A percentile compares a stretch with the other conserved stretches of the same genome.
Conservation (phyloP, 352 stramenopile species). For the Globisporangium ultimum region DNA sequence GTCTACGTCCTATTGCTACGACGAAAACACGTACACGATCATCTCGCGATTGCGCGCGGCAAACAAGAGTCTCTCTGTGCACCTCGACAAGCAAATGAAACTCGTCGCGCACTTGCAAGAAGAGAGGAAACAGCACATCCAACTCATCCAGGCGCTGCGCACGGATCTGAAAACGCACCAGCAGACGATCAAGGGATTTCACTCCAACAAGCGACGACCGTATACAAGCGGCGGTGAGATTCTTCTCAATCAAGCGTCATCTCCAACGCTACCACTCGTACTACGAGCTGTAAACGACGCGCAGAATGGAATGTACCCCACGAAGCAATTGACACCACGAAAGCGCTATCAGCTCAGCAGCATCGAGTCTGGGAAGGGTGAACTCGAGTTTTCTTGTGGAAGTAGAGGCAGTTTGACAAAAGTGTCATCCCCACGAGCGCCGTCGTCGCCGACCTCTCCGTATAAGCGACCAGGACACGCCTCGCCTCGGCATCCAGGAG, state of each 20-base stretch:
- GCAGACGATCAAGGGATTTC: conserved; percentile 38
- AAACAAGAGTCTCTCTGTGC: conserved; percentile 41
- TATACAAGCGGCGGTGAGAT: conserved; percentile 1
- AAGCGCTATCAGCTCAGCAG: too few relatives aligned
- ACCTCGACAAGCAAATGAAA: conserved; percentile 56
- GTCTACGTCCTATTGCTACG: conserved; percentile 21
- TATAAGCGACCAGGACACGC: not conserved
- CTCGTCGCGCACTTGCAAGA: conserved; percentile 35
- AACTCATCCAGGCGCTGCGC: conserved; percentile 36
- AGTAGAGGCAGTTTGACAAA: not conserved
- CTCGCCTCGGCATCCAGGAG: conserved; percentile 1
- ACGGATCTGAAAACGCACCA: conserved; percentile 43
- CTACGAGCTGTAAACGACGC: not conserved
- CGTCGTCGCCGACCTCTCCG: conserved; percentile 1
- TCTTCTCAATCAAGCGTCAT: not conserved
- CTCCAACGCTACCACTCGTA: conserved; percentile 8
- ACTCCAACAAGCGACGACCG: conserved; percentile 6
- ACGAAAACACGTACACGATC: conserved; percentile 53
- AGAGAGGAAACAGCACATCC: conserved; percentile 48
- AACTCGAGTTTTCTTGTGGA: too few relatives aligned
- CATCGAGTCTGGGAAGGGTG: too few relatives aligned
- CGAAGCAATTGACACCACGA: too few relatives aligned
- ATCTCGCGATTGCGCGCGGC: conserved; percentile 40
- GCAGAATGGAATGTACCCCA: not conserved
- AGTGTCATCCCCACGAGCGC: not conserved